phyloP scores from a whole-genome alignment of 1,284 basidiomycete species.

The Trametes sp. region DNA sequence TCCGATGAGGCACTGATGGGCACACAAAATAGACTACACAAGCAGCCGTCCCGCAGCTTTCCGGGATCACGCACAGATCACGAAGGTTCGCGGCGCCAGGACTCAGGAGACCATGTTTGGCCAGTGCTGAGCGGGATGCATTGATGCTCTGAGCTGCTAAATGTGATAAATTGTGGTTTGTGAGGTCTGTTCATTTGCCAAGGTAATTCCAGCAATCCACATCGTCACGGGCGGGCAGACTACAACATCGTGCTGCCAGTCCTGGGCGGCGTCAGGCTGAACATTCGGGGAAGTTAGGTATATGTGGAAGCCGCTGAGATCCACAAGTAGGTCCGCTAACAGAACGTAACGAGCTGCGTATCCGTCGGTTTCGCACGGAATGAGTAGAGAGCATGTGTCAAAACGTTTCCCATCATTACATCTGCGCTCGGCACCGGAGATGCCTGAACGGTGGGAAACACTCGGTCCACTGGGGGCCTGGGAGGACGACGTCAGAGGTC shows the following conservation, averaged over 20 bases:
- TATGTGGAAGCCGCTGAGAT: background rate
- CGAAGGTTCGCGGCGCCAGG: background rate
- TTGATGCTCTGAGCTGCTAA: background rate
- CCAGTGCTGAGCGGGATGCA: background rate
- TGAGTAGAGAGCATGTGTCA: background rate
- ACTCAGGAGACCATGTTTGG: background rate
- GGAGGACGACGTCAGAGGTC: background rate
- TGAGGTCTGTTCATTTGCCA: too few relatives aligned
- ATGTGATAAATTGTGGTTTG: background rate
- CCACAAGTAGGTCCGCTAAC: background rate
- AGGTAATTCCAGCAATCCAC: too few relatives aligned
- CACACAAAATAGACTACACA: slow-evolving; percentile 4
- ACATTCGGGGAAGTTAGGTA: background rate
- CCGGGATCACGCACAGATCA: background rate
- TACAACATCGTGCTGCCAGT: too few relatives aligned
- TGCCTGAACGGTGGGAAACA: background rate
- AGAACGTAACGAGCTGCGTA: background rate
- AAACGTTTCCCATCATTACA: background rate
- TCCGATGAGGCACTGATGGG: slow-evolving; percentile 15
- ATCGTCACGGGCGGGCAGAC: too few relatives aligned
- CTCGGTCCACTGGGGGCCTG: background rate
- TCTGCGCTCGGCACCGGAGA: background rate
- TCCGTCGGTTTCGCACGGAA: background rate
- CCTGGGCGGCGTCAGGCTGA: too few relatives aligned
- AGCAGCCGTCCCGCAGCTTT: background rate